A percentile compares a stretch with the other conserved stretches of the same genome.
phyloP scores from a whole-genome alignment of 2,329 filamentous ascomycete genomes.

The Exophiala spinifera region DNA sequence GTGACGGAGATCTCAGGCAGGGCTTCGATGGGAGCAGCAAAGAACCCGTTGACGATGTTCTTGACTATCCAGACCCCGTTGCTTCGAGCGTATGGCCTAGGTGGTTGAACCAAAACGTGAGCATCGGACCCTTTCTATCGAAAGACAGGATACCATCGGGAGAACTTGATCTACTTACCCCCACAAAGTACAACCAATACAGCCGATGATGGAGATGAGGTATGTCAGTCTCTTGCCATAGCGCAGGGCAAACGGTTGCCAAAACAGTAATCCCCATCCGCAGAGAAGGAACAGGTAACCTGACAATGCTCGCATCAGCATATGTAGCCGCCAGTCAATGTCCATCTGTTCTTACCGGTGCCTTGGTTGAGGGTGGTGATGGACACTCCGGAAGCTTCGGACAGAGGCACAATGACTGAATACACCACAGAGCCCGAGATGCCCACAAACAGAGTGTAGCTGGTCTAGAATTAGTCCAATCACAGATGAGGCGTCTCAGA shows the following conservation, averaged over 20 bases:
- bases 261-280: constrained; percentile 39
- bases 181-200: constrained; percentile 1
- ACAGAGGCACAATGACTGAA: constrained; percentile 39
- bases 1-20: constrained; percentile 48
- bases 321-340: neutral
- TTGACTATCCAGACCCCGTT: constrained; percentile 50
- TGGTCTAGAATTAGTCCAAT: constrained; percentile 17
- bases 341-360: constrained; percentile 28
- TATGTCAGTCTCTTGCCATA: constrained; percentile 38
- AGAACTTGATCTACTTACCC: constrained; percentile 2
- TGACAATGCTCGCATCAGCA: constrained; percentile 10
- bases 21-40: constrained; percentile 49
- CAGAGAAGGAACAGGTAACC: constrained; percentile 45
- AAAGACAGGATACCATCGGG: neutral
- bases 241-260: constrained; percentile 48
- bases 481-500: no score
- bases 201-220: constrained; percentile 31
- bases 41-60: constrained; percentile 48
- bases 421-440: constrained; percentile 35
- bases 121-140: neutral
- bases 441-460: constrained; percentile 36
- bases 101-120: neutral
- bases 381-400: constrained; percentile 42
- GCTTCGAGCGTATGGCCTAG: constrained; percentile 44
- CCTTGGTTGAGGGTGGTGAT: constrained; percentile 47